Base-by-base conservation (phyloP, 2,329 filamentous ascomycete genomes). In the Arthrocladium fulminans region DNA sequence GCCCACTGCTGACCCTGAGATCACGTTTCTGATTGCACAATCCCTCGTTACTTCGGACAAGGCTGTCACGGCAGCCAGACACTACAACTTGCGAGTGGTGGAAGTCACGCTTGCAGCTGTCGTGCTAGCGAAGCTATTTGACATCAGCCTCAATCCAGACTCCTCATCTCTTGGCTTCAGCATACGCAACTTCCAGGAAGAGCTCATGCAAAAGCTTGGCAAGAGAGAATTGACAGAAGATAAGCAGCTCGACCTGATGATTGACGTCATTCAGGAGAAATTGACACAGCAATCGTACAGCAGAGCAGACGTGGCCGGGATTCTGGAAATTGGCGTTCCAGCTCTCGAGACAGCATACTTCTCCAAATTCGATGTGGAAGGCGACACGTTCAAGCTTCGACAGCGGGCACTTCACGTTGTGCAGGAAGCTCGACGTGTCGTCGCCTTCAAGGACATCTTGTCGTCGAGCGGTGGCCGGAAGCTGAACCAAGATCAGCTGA, bases 71-170 rank as follows among this genome's bases (percentile, higher is more conserved):
- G 92, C 84, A 0, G 90, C 90, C 0, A 83, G 94, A 54, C 88
- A 90, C 74, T 98, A 97, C 74, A 98, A 98, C 66, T 78, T 98
- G 20, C 84, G 92, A 23, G 92, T 98, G 1, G 92, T 96, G 30
- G 92, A 98, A 69, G 94, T 88, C 70, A 92, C 85, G 47, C 76
- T 98, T 25, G 92, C 92, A 2, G 88, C 92, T 2, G 71, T 77
- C 13, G 74, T 82, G 24, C 67, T 84, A 2, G 75, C 79, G 34
- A 81, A 80, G 57, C 72, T 75, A 34, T 73, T 80, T 52, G 70
- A 70, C 2, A 61, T 84, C 29, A 80, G 78, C 1, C 79, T 97
- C 1, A 82, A 86, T 15, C 69, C 76, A 48, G 92, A 98, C 65
- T 81, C 82, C 3, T 86, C 84, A 2, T 90, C 92, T 0, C 75